Evolutionary conservation across 2,329 filamentous ascomycete genomes (phyloP).

Genomic region (Corinectria fuckeliana): DNA sequence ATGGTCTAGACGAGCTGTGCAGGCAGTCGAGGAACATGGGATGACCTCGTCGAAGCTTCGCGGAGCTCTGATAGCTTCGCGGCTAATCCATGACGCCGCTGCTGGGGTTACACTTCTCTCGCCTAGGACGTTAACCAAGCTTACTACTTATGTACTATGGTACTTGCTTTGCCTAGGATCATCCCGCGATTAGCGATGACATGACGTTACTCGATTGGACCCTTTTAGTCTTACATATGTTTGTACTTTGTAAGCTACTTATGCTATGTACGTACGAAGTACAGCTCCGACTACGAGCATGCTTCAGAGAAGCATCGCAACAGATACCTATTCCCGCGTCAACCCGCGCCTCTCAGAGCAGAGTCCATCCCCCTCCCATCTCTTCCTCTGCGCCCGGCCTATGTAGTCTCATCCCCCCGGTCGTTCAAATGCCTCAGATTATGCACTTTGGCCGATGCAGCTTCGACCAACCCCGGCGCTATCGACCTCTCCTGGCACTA

Average conservation of each 20-base stretch:
- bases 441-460: slow-evolving; percentile 13
- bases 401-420: not conserved
- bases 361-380: not conserved
- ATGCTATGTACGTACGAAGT: too few relatives aligned
- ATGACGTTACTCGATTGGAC: slow-evolving; percentile 25
- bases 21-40: not conserved
- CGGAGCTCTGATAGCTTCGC: not conserved
- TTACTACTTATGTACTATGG: too few relatives aligned
- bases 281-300: too few relatives aligned
- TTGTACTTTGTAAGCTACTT: too few relatives aligned
- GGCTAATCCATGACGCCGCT: not conserved
- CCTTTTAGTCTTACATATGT: slow-evolving; percentile 19
- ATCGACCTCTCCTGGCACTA: not conserved
- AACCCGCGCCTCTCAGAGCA: slow-evolving; percentile 14
- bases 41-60: not conserved
- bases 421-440: slow-evolving; percentile 17
- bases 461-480: not conserved
- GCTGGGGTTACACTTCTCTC: not conserved
- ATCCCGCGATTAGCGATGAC: slow-evolving; percentile 37
- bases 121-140: not conserved
- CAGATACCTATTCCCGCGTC: slow-evolving; percentile 35
- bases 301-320: slow-evolving; percentile 15
- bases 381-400: not conserved
- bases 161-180: slow-evolving; percentile 12
- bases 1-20: not conserved